Base-by-base conservation (phyloP, 2,329 filamentous ascomycete species). In the Neofusicoccum parvum region DNA sequence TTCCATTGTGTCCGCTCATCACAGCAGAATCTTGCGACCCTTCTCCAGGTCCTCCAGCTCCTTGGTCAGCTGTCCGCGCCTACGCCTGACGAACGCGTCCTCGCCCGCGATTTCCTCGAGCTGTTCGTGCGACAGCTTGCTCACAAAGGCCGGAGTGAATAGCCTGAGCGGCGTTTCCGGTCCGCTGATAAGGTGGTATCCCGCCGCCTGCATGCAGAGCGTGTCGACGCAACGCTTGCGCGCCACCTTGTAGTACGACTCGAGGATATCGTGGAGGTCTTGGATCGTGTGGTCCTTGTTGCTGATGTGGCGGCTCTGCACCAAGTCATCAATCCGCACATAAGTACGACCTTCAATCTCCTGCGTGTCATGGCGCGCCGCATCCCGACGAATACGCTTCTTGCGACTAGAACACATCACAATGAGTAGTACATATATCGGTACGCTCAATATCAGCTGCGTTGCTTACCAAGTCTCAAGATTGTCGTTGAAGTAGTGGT, bases 141-240 rank as follows among this genome's bases (percentile, higher is more conserved):
- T 74, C 0, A 90, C 80, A 46, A 84, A 83, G 0, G 80, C 72
- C 0, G 86, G 79, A 0, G 79, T 83, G 49, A 91, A 82, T 0
- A 86, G 74, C 10, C 75, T 78, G 1, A 89, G 75, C 0, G 87
- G 87, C 5, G 84, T 84, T 0, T 79, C 68, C 0, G 80, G 70
- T 0, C 83, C 82, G 1, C 75, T 76, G 0, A 90, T 74, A 0
- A 91, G 78, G 66, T 80, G 80, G 70, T 87, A 76, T 49, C 85
- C 82, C 1, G 85, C 77, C 0, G 82, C 86, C 68, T 90, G 88
- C 67, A 83, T 82, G 70, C 81, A 87, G 1, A 92, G 74, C 3
- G 80, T 83, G 69, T 92, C 89, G 1, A 89, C 82, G 65, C 92
- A 90, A 0, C 87, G 83, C 70, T 85, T 85, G 12, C 79, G 80